Conservation (phyloP, 495 filamentous ascomycete species). For the Aspergillus panamensis region DNA sequence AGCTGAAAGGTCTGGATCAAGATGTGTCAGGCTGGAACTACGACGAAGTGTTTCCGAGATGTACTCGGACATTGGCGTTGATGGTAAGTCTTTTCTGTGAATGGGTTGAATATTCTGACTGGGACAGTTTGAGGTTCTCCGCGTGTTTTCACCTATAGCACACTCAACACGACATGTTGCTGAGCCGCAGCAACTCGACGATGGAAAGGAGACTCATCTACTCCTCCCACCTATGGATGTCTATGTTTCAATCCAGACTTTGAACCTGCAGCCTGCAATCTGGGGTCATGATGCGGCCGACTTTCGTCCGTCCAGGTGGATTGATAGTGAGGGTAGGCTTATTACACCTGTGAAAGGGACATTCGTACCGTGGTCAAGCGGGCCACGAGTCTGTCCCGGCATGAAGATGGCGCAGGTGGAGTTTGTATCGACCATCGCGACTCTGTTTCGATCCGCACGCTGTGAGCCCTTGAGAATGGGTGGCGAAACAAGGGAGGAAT, state of each 20-base stretch:
- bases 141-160: conserved; percentile 45
- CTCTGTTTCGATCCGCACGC: conserved; percentile 31
- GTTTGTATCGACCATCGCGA: conserved; percentile 47
- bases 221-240: conserved; percentile 31
- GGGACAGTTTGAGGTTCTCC: conserved; percentile 48
- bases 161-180: conserved; percentile 39
- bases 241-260: conserved; percentile 25
- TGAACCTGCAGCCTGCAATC: conserved; percentile 39
- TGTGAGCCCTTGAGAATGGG: conserved; percentile 16
- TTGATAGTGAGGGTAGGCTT: conserved; percentile 23
- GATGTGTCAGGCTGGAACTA: conserved; percentile 16
- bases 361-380: conserved; percentile 49
- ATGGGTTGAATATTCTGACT: background rate
- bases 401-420: conserved; percentile 53
- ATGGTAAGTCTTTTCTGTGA: conserved; percentile 22
- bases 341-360: conserved; percentile 32
- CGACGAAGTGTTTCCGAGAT: conserved; percentile 37
- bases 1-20: conserved; percentile 26
- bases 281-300: conserved; percentile 45
- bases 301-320: conserved; percentile 51
- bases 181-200: conserved; percentile 25
- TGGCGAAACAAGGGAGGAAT: background rate
- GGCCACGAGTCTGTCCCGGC: conserved; percentile 46
- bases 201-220: conserved; percentile 19
- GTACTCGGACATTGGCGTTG: conserved; percentile 44